These are phyloP conservation scores for Coccomyxa sp. DNA, from an alignment of 139 green algal species.

Conservation along the genomic window DNA sequence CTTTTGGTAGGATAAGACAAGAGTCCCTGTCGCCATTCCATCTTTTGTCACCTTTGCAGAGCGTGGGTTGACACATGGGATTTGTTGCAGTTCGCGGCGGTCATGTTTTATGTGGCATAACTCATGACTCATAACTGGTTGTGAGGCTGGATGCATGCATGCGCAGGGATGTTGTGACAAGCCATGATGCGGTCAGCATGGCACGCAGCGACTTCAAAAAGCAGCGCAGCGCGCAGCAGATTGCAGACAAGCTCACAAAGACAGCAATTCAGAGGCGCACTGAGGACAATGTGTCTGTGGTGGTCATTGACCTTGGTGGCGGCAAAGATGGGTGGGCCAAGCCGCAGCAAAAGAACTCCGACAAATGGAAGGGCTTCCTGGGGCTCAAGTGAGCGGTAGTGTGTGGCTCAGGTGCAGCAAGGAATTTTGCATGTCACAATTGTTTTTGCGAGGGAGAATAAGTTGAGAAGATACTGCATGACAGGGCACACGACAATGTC, in stretches of 20 bases:
- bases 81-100: too few relatives aligned
- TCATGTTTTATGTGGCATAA: too few relatives aligned
- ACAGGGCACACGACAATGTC: too few relatives aligned
- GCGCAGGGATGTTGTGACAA: conserved; percentile 50
- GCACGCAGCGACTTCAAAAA: conserved; percentile 32
- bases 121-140: too few relatives aligned
- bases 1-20: neutral
- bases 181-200: conserved; percentile 34
- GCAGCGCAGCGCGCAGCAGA: conserved; percentile 16
- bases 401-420: too few relatives aligned
- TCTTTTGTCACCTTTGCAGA: too few relatives aligned
- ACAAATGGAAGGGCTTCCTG: conserved; percentile 13
- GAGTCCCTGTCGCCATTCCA: too few relatives aligned
- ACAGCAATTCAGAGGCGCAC: conserved; percentile 26
- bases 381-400: neutral
- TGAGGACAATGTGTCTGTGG: conserved; percentile 47
- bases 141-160: neutral
- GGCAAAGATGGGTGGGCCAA: conserved; percentile 8
- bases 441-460: too few relatives aligned
- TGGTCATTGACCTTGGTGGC: conserved; percentile 43
- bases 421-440: too few relatives aligned
- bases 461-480: too few relatives aligned
- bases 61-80: too few relatives aligned
- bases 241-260: conserved; percentile 32
- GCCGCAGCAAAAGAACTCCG: neutral